These are phyloP conservation scores for Colletotrichum eremochloae DNA, from an alignment of 2,329 filamentous ascomycete genomes.

Conservation along the genomic window DNA sequence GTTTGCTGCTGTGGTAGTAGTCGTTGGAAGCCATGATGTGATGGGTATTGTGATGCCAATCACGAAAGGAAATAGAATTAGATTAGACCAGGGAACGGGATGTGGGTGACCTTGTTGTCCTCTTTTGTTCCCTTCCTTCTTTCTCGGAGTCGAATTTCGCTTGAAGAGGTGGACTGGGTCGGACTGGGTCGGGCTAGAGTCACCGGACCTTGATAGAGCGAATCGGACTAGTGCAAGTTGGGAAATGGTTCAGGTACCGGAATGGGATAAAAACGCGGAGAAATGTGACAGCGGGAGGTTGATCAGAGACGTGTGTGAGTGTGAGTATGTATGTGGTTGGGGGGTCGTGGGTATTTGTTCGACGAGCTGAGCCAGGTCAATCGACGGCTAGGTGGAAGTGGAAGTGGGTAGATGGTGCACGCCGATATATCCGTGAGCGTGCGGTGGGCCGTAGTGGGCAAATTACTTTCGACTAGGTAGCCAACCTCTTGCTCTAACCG, in stretches of 20 bases:
- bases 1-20: slow-evolving; percentile 69
- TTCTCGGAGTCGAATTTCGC: slow-evolving; percentile 38
- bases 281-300: slow-evolving; percentile 41
- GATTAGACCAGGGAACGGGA: slow-evolving; percentile 26
- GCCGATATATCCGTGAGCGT: slow-evolving; percentile 18
- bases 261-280: slow-evolving; percentile 37
- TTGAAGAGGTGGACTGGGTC: slow-evolving; percentile 27
- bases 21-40: slow-evolving; percentile 72
- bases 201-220: slow-evolving; percentile 7
- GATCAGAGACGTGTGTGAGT: slow-evolving; percentile 1
- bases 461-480: slow-evolving; percentile 16
- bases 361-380: not conserved
- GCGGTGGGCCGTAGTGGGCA: slow-evolving; percentile 26
- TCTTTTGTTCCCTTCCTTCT: slow-evolving; percentile 20
- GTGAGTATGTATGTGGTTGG: slow-evolving; percentile 26
- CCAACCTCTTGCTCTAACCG: not conserved
- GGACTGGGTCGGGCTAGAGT: not conserved
- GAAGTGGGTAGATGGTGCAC: not conserved
- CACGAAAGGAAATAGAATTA: slow-evolving; percentile 25
- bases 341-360: slow-evolving; percentile 40
- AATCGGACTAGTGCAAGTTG: slow-evolving; percentile 34
- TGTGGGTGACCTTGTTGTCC: slow-evolving; percentile 16
- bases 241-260: slow-evolving; percentile 35
- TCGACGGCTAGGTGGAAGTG: not conserved
- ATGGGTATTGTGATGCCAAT: slow-evolving; percentile 12